phyloP scores from a whole-genome alignment of 1,284 basidiomycete genomes.

The Meira nashicola region DNA sequence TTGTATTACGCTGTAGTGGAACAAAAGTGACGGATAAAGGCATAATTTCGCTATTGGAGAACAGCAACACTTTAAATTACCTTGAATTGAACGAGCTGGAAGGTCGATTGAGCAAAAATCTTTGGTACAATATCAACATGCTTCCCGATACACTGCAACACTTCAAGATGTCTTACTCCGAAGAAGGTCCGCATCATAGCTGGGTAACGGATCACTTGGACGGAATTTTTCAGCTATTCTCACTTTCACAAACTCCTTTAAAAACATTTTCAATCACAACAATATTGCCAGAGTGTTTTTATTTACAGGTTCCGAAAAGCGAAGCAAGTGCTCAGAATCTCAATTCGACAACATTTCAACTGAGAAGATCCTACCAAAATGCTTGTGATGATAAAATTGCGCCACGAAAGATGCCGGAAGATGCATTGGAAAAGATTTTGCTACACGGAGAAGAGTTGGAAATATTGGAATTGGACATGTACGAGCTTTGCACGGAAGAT shows the following conservation, averaged over 20 bases:
- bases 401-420: constrained; percentile 1
- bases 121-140: constrained; percentile 1
- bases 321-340: not conserved
- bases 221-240: not conserved
- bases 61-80: not conserved
- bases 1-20: not conserved
- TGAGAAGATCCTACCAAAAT: not conserved
- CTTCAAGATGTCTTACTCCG: not conserved
- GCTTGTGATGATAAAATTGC: not conserved
- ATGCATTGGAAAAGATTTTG: not conserved
- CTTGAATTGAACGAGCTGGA: constrained; percentile 5
- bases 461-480: constrained; percentile 5
- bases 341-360: not conserved
- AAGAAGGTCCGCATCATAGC: constrained; percentile 7
- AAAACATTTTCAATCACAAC: not conserved
- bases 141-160: not conserved
- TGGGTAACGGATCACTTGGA: constrained; percentile 5
- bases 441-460: not conserved
- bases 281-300: not conserved
- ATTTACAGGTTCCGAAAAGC: not conserved
- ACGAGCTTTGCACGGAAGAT: not conserved
- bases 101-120: constrained; percentile 1
- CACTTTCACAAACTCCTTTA: not conserved
- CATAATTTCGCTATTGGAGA: not conserved
- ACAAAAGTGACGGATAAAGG: constrained; percentile 11